These are phyloP conservation scores for Neofusicoccum ribis DNA, from an alignment of 2,329 filamentous ascomycete species.

Conservation along the genomic window DNA sequence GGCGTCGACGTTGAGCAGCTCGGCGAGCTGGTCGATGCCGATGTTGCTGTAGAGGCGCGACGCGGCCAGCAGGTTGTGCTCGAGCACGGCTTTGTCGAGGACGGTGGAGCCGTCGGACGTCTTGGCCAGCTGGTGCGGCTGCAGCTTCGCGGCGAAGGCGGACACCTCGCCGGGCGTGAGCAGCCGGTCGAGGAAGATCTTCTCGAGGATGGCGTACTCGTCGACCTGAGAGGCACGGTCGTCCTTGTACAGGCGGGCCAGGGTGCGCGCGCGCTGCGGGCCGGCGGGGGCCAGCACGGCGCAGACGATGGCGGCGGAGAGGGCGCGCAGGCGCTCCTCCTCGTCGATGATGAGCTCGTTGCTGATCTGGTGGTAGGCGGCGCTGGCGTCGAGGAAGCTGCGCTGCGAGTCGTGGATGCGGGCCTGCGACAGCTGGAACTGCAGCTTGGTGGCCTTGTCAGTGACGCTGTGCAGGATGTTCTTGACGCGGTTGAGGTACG, in stretches of 20 bases:
- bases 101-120: constrained; percentile 92
- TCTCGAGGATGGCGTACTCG: constrained; percentile 88
- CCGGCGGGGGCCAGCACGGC: constrained; percentile 91
- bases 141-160: constrained; percentile 77
- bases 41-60: constrained; percentile 61
- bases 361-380: constrained; percentile 86
- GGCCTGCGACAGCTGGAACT: constrained; percentile 89
- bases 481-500: constrained; percentile 92
- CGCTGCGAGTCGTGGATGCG: constrained; percentile 90
- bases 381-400: constrained; percentile 82
- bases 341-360: constrained; percentile 77
- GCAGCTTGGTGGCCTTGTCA: constrained; percentile 72
- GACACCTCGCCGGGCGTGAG: constrained; percentile 79
- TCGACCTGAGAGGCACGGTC: constrained; percentile 74
- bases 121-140: constrained; percentile 84
- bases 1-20: constrained; percentile 73
- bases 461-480: constrained; percentile 80
- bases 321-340: constrained; percentile 79
- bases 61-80: constrained; percentile 90
- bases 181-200: constrained; percentile 92
- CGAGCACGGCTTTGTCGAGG: constrained; percentile 86
- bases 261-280: constrained; percentile 74
- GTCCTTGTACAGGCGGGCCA: constrained; percentile 90
- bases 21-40: constrained; percentile 66
- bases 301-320: constrained; percentile 86